Base-by-base conservation (phyloP, 495 filamentous ascomycete species). In the Neurospora sp. region DNA sequence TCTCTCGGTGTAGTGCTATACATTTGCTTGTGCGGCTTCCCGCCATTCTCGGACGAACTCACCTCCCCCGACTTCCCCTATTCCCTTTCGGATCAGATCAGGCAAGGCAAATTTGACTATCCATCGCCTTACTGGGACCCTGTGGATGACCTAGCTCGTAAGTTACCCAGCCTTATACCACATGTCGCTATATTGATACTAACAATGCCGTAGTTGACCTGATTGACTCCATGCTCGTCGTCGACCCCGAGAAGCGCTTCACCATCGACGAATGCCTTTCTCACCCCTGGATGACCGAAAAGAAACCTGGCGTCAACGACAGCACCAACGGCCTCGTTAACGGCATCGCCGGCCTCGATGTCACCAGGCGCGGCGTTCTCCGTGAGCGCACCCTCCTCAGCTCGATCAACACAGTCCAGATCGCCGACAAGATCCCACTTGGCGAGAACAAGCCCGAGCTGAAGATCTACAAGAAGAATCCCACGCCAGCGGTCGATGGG, bases 1-100 rank as follows among this genome's bases (percentile, higher is more conserved):
- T 97, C 94, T 0, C 88, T 98, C 19, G 96, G 96, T 15, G 96
- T 99, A 11, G 96, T 98, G n/a, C 88, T 99, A 28, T 99, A 99
- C 82, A 98, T 99, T 76, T 98, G 94, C 79, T 89, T 99, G 17
- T 99, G 96, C 79, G 96, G 96, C 5, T 99, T 98, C 77, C 96
- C 96, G 5, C 96, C 96, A 0, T 99, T 99, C 83, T 94, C 91
- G 3, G 96, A 98, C 75, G 96, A 99, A 81, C 89, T 98, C 1
- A 92, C 88, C 77, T 92, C 89, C 6, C 89, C 93, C 54, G 92
- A 94, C 74, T 86, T 85, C 69, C 96, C 95, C 11, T 97, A 93
- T 75, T 94, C 87, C 0, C 86, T 99, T 19, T 91, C 92, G 0
- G 93, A 99, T 75, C 89, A 98, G 83, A 99, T 99, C 82, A 92